A percentile compares a stretch with the other conserved stretches of the same genome.
phyloP scores from a whole-genome alignment of 495 filamentous ascomycete species.

The Lepidopterella palustris region DNA sequence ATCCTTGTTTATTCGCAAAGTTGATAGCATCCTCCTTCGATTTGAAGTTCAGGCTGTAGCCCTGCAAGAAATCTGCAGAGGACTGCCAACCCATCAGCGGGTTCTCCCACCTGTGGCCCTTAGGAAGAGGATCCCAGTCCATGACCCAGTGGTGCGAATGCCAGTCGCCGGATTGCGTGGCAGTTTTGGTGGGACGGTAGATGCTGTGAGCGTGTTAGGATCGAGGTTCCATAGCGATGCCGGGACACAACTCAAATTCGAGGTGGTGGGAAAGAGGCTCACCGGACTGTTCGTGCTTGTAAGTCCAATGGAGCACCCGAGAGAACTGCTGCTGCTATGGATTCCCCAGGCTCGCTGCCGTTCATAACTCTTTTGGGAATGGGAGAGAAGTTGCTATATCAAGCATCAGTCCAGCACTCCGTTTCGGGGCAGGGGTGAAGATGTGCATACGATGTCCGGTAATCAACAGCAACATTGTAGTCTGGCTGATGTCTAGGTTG shows the following conservation, averaged over 20 bases:
- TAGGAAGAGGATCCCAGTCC: conserved; percentile 92
- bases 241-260: too few species aligned
- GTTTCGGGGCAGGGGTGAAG: neutral
- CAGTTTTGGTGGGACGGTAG: conserved; percentile 80
- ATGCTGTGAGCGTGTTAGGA: conserved; percentile 52
- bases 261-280: conserved; percentile 25
- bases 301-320: conserved; percentile 92
- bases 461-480: conserved; percentile 70
- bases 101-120: conserved; percentile 96
- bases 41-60: conserved; percentile 82
- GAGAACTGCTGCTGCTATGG: conserved; percentile 72
- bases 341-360: conserved; percentile 73
- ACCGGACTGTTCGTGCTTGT: conserved; percentile 90
- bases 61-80: conserved; percentile 87
- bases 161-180: conserved; percentile 87
- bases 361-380: conserved; percentile 83
- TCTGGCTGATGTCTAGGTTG: conserved; percentile 65
- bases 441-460: conserved; percentile 66
- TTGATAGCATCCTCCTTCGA: conserved; percentile 88
- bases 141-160: conserved; percentile 84
- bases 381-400: conserved; percentile 71
- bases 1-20: conserved; percentile 98
- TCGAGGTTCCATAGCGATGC: neutral
- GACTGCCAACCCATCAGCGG: conserved; percentile 98
- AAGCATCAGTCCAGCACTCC: conserved; percentile 24